These are phyloP conservation scores for Brasilioporus rufonigricans DNA, from an alignment of 768 basidiomycete genomes.

Conservation along the genomic window DNA sequence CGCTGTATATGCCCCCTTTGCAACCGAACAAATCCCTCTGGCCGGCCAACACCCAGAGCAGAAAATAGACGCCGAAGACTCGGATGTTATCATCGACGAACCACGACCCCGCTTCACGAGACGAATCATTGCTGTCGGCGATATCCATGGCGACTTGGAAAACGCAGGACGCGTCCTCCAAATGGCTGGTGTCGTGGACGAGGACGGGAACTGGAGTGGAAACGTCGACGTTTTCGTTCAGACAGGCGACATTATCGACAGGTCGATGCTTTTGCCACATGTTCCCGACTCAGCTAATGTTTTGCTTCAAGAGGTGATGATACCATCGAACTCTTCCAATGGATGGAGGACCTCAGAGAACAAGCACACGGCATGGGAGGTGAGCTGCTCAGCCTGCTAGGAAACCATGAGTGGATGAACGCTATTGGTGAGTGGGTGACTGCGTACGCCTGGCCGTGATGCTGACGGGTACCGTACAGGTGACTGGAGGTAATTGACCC, in stretches of 20 bases:
- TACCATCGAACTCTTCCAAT: constrained; percentile 78
- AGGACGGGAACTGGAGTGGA: constrained; percentile 75
- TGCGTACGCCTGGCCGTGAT: constrained; percentile 1
- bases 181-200: constrained; percentile 76
- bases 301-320: constrained; percentile 68
- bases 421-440: constrained; percentile 53
- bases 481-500: constrained; percentile 71
- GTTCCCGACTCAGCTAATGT: constrained; percentile 10
- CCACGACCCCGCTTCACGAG: constrained; percentile 33
- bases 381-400: constrained; percentile 71
- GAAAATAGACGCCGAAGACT: constrained; percentile 3
- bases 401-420: constrained; percentile 98
- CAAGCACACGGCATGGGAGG: constrained; percentile 73
- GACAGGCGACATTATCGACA: constrained; percentile 93
- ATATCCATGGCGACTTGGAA: constrained; percentile 84
- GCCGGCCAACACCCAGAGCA: constrained; percentile 3
- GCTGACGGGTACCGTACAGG: constrained; percentile 40
- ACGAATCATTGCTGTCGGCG: constrained; percentile 85
- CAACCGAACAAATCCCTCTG: constrained; percentile 12
- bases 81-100: constrained; percentile 12
- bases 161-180: constrained; percentile 80
- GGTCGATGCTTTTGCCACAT: constrained; percentile 44
- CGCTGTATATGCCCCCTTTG: constrained; percentile 20
- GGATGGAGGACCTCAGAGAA: constrained; percentile 80
- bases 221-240: constrained; percentile 86